A percentile compares a stretch with the other conserved stretches of the same genome.
Conservation (phyloP, 208 protist genomes). For the Polymyxa betae region DNA sequence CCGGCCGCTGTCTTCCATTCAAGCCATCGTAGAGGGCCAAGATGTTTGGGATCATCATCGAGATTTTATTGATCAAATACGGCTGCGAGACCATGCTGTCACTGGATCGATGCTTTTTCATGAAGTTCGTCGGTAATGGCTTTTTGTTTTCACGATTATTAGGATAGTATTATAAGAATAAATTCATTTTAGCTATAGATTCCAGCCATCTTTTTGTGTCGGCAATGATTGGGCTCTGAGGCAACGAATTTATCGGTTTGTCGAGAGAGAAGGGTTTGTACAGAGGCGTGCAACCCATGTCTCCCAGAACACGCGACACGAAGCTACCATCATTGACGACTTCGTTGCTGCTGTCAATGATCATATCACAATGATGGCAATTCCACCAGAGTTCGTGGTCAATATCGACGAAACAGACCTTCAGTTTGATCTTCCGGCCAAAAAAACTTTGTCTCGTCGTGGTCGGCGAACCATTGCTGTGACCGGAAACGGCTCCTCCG, state of each 20-base stretch:
- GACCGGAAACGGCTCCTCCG: slow-evolving; percentile 12
- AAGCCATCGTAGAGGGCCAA: not conserved
- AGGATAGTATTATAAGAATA: not conserved
- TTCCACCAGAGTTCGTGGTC: slow-evolving; percentile 33
- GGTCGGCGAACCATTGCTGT: not conserved
- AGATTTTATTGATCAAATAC: not conserved
- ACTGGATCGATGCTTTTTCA: slow-evolving; percentile 37
- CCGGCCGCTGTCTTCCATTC: slow-evolving; percentile 1
- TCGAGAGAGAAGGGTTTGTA: not conserved
- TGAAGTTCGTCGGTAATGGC: not conserved
- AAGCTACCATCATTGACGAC: not conserved
- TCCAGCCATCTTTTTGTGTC: slow-evolving; percentile 13
- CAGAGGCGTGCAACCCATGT: slow-evolving; percentile 33
- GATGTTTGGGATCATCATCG: slow-evolving; percentile 9
- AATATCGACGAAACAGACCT: slow-evolving; percentile 50
- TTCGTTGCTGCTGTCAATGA: slow-evolving; percentile 49
- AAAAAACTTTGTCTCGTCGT: slow-evolving; percentile 9
- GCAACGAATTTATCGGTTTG: slow-evolving; percentile 52
- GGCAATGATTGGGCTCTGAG: slow-evolving; percentile 39
- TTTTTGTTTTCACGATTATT: not conserved
- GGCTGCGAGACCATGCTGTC: not conserved
- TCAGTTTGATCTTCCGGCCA: not conserved
- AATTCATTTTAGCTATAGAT: not conserved
- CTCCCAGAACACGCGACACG: slow-evolving; percentile 37
- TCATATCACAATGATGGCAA: not conserved